phyloP scores from a whole-genome alignment of 2,329 filamentous ascomycete genomes.

The Aspergillus carbonarius region DNA sequence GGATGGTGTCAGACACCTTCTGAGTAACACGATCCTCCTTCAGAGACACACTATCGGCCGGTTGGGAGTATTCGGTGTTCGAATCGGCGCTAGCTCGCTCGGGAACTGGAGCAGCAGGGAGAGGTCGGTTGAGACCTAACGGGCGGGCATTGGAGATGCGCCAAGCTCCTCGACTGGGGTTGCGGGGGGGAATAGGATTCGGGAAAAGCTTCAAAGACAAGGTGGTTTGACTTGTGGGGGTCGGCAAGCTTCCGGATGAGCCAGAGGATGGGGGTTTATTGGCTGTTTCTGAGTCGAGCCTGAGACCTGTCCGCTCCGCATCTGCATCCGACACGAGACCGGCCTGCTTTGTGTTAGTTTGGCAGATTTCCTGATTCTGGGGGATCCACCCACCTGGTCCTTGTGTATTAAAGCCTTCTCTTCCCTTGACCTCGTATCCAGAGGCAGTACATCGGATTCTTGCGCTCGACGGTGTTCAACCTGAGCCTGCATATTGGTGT shows the following conservation, averaged over 20 bases:
- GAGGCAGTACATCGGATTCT: background rate
- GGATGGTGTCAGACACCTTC: background rate
- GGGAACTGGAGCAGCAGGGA: slow-evolving; percentile 2
- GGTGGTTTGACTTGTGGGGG: slow-evolving; percentile 13
- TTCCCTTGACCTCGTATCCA: background rate
- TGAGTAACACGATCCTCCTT: background rate
- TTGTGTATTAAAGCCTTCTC: background rate
- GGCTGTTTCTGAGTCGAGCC: background rate
- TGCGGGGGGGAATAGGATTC: slow-evolving; percentile 31
- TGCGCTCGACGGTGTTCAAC: background rate
- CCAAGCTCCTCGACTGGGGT: slow-evolving; percentile 29
- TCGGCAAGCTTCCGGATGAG: slow-evolving; percentile 12
- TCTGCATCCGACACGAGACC: background rate
- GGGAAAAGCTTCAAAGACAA: slow-evolving; percentile 35
- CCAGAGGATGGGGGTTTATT: slow-evolving; percentile 7
- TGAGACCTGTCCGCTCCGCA: slow-evolving; percentile 3
- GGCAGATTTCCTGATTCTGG: background rate
- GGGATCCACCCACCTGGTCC: slow-evolving; percentile 4
- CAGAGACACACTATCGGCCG: background rate
- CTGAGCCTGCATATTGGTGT: background rate
- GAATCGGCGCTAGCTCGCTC: background rate
- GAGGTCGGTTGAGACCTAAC: slow-evolving; percentile 10
- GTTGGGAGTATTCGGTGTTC: background rate
- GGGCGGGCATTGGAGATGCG: slow-evolving; percentile 22
- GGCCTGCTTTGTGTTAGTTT: slow-evolving; percentile 11